These are phyloP conservation scores for Stereocaulon alpinum DNA, from an alignment of 495 filamentous ascomycete genomes.

Conservation along the genomic window DNA sequence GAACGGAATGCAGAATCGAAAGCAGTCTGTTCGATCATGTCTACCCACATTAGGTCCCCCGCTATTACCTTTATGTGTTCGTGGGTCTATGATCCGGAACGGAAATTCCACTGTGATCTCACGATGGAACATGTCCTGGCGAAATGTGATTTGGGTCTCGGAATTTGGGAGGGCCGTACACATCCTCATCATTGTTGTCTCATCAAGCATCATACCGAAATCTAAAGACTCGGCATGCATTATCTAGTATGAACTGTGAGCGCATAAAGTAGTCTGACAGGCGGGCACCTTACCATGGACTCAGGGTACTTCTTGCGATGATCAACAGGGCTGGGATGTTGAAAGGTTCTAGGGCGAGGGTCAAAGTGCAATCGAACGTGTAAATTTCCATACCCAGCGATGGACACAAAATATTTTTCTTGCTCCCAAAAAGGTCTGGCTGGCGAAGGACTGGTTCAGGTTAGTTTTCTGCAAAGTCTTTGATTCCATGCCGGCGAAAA, in stretches of 20 bases:
- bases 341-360: background rate
- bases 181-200: slow-evolving; percentile 39
- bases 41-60: background rate
- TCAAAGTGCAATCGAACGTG: slow-evolving; percentile 21
- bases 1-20: slow-evolving; percentile 54
- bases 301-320: slow-evolving; percentile 18
- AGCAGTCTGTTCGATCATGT: slow-evolving; percentile 23
- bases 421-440: slow-evolving; percentile 31
- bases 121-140: slow-evolving; percentile 35
- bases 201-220: slow-evolving; percentile 22
- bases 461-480: background rate
- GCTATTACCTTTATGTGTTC: slow-evolving; percentile 18
- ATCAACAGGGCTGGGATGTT: slow-evolving; percentile 18
- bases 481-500: background rate
- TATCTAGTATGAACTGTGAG: slow-evolving; percentile 10
- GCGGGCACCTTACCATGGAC: slow-evolving; percentile 15
- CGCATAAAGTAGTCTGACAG: background rate
- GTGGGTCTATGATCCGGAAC: slow-evolving; percentile 29
- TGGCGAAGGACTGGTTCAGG: slow-evolving; percentile 33
- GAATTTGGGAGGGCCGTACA: slow-evolving; percentile 22
- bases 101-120: slow-evolving; percentile 37
- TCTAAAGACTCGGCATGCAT: slow-evolving; percentile 18
- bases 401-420: slow-evolving; percentile 23
- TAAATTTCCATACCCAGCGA: slow-evolving; percentile 16
- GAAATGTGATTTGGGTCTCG: slow-evolving; percentile 23